These are phyloP conservation scores for Rhodotorula sp. DNA, from an alignment of 1,284 basidiomycete genomes.

Conservation along the genomic window DNA sequence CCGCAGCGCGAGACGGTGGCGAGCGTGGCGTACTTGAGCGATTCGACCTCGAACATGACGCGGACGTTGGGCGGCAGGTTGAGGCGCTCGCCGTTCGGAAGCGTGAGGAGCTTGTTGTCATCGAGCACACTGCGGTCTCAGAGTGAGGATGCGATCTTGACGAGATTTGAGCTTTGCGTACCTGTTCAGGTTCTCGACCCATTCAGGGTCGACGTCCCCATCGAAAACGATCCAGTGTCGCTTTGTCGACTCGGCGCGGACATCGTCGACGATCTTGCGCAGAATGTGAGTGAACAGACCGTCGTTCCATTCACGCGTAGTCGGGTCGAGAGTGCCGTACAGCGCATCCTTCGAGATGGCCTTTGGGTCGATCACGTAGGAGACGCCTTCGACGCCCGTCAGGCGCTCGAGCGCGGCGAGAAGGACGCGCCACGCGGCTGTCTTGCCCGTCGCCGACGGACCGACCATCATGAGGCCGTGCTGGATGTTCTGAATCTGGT, in stretches of 20 bases:
- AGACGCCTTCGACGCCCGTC: conserved; percentile 86
- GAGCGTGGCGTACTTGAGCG: conserved; percentile 92
- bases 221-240: conserved; percentile 99
- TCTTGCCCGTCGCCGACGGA: conserved; percentile 94
- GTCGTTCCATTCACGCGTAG: conserved; percentile 99
- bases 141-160: not conserved
- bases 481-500: conserved; percentile 99
- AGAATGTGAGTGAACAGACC: conserved; percentile 97
- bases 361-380: conserved; percentile 98
- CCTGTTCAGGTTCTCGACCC: conserved; percentile 99
- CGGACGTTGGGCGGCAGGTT: conserved; percentile 95
- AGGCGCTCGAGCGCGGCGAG: conserved; percentile 86
- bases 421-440: conserved; percentile 93
- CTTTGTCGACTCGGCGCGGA: conserved; percentile 94
- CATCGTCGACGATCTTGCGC: conserved; percentile 97
- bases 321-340: conserved; percentile 95
- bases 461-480: conserved; percentile 99
- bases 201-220: conserved; percentile 99
- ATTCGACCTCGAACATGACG: conserved; percentile 99
- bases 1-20: conserved; percentile 99
- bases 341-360: conserved; percentile 98
- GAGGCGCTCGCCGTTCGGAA: conserved; percentile 97
- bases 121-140: conserved; percentile 76
- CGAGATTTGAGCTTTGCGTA: conserved; percentile 44
- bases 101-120: conserved; percentile 95